Evolutionary conservation across 1,139 yeast genomes (phyloP).

Genomic region (Candida tetrigidarum): DNA sequence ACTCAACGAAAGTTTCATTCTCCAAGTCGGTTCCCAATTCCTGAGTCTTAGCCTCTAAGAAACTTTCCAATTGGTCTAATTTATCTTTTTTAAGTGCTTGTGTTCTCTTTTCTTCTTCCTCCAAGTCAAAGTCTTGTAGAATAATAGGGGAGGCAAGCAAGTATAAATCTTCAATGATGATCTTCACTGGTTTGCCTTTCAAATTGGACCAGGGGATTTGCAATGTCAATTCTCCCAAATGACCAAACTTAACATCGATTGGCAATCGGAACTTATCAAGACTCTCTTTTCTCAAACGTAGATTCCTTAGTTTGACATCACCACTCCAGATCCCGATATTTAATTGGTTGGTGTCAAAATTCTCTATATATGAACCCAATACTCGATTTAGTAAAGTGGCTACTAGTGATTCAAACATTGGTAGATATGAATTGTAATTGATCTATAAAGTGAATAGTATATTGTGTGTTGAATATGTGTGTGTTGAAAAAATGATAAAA

Average conservation of each 20-base stretch:
- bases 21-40: constrained; percentile 45
- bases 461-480: no score
- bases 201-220: constrained; percentile 98
- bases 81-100: constrained; percentile 67
- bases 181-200: constrained; percentile 90
- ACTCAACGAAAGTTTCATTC: constrained; percentile 84
- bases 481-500: no score
- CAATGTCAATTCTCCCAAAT: constrained; percentile 83
- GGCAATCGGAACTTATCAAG: constrained; percentile 87
- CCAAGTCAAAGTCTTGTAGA: constrained; percentile 56
- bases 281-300: constrained; percentile 80
- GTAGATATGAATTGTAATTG: not conserved
- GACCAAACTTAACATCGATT: constrained; percentile 88
- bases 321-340: constrained; percentile 99
- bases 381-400: constrained; percentile 58
- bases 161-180: constrained; percentile 87
- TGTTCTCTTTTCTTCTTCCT: constrained; percentile 69
- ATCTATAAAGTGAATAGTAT: no score
- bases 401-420: constrained; percentile 61
- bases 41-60: constrained; percentile 47
- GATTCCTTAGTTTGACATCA: constrained; percentile 82
- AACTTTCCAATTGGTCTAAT: constrained; percentile 69
- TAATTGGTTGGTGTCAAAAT: constrained; percentile 92
- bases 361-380: constrained; percentile 80
- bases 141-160: constrained; percentile 77